Base-by-base conservation (phyloP, 2,329 filamentous ascomycete genomes). In the Exophiala phaeomuriformis region DNA sequence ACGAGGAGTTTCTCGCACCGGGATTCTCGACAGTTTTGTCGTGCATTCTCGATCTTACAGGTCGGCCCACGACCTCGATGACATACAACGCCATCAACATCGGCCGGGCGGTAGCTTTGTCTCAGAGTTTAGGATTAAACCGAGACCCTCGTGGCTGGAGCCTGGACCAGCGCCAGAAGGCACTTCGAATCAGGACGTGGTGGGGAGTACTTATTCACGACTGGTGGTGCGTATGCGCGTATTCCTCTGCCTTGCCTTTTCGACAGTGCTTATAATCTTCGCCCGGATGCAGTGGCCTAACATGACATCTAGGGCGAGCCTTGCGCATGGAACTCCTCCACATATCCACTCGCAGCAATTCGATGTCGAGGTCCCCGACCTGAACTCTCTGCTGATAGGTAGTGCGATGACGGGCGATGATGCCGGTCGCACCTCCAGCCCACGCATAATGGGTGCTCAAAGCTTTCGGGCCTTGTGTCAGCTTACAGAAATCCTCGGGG, bases 21-120 rank as follows among this genome's bases (percentile, higher is more conserved):
- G 78, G 79, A 0, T 69, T 83, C 41, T 80, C 80, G 1, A 80
- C 79, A 0, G 73, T 84, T 19, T 73, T 76, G 31, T 76, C 79
- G 2, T 75, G 79, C 4, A 64, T 83, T 3, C 70, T 84, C 6
- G 81, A 84, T 59, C 67, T 83, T 1, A 77, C 76, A 1, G 81
- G 81, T 1, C 71, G 81, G 2, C 81, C 81, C 12, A 54, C 55
- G 5, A 54, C 41, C 40, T 40, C 47, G 9, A 49, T 57, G 36
- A 47, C 53, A 10, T 51, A 45, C 39, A 80, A 80, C 61, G 75
- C 77, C 9, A 73, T 77, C 36, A 75, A 76, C 9, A 75, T 74
- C 55, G 77, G 76, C 0, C 75, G 76, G 3, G 76, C 74, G 28
- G 70, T 79, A 4, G 76, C 76, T 4, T 68, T 81, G n/a, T 75